Evolutionary conservation across 2,329 filamentous ascomycete genomes (phyloP), one percentile per base, ranked within the genome.

Genomic region (Phialemoniopsis sp.): DNA sequence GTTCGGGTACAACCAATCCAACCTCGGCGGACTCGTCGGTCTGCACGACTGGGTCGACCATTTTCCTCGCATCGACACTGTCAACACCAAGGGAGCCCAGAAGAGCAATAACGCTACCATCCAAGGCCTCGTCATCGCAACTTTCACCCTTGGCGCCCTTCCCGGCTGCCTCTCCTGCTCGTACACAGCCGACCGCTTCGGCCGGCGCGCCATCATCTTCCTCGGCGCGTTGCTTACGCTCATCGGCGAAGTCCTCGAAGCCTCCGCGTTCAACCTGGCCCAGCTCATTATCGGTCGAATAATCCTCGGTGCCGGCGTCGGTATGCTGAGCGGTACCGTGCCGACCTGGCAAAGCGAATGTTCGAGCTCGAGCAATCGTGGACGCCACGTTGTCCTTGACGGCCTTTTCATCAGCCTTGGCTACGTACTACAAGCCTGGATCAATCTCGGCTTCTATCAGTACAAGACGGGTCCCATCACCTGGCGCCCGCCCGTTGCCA

Each of bases 1-100:
- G 35, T 73, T 70, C 46, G 71, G 72, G 38, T 76, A 73, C 58
- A 73, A 75, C 50, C 68, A 73, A 48, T 66, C 67, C 36, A 67
- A 67, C 34, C 60, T 68, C n/a, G 70, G 70, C 33, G 68, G 70
- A 13, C 56, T 74, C 15, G 43, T 57, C 30, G 47, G 41, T 32
- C 43, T 54, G 21, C 43, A n/a, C 49, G 67, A 42, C 56, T 66
- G 40, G 52, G 57, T 60, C 33, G 53, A 63, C 41, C 60, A 63
- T 41, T 73, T 76, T 46, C 72, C 72, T 2, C 49, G 62, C 37
- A 72, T 75, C 47, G 62, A 76, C 51, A 74, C 70, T 1, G 48
- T 67, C 32, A 56, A 67, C 48, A 59, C 64, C 2, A 56, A 46
- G 1, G 70, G 69, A 3, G 54, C 58, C 1, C 45, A 58, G 31